Evolutionary conservation across 305 asterid genomes (phyloP), one percentile per base, ranked within the genome.

Genomic region (Nicotiana rustica): DNA sequence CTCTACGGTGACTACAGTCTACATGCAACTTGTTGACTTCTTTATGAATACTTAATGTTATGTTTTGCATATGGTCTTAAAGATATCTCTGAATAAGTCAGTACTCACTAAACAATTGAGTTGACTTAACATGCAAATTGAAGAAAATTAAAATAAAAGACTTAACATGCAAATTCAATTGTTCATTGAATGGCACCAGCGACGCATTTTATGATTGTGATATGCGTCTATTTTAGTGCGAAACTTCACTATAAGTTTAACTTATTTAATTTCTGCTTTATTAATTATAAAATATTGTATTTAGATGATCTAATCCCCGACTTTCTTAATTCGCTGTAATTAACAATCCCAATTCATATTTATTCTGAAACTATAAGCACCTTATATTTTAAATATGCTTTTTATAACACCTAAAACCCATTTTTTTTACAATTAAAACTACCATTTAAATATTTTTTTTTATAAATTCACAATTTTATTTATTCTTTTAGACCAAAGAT

Each of bases 51-150:
- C 9, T 17, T 57, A 8, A 52, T 5, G 17, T 5, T 57, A 57
- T 21, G 64, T 57, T 5, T 57, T 17, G 21, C 64, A 6, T 57
- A 57, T 57, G 62, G 62, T 5, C 21, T 15, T 57, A 15, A 15
- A 57, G 19, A 21, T 17, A 57, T 57, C 14, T 13, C 59, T 55
- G 59, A 70, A 4, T 38, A 69, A 71, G 41, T 71, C 61, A 44
- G 31, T 10, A 47, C 8, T 65, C n/a, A 12, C 61, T 35, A 35
- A 67, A 57, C 64, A 57, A 17, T 15, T 17, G 64, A 17, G 64
- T 57, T 57, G 64, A 57, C 64, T 57, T 57, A 57, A 67, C 29
- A 35, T 67, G 76, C 76, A 67, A 67, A 36, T 17, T 67, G 47
- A 41, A 41, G 7, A 41, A 41, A 41, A 41, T 41, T 1, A 41